Base-by-base conservation (phyloP, 2,329 filamentous ascomycete genomes). In the Calonectria henricotiae region DNA sequence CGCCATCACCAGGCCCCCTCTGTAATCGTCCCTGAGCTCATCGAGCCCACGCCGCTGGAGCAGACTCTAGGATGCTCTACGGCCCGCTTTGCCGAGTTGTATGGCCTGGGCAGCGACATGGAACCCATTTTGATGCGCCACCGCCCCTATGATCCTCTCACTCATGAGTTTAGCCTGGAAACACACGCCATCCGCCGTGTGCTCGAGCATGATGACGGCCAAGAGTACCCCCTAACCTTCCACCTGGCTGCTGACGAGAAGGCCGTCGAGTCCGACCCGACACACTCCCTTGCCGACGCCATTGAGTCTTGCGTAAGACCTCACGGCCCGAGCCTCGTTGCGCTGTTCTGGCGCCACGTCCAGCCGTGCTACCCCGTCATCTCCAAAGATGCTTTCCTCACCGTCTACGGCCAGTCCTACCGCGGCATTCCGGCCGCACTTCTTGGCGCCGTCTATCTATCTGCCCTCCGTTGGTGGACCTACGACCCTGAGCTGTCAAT, bases 261-360 rank as follows among this genome's bases (percentile, higher is more conserved):
- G 64, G 79, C 79, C 20, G 64, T 79, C 25, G 77, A 78, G 11
- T 72, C 73, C 6, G 78, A 79, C 39, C 72, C 73, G 13, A 74
- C 71, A 11, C 70, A 75, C 64, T 51, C 69, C n/a, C 75, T 76
- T 23, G 75, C 74, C 1, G 77, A 83, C 68, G 85, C 86, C 41
- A 86, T 92, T 69, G 90, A 92, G 79, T 83, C 85, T 44, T 85
- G 89, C 66, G 87, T 92, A 23, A 84, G 85, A 27, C 87, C 89
- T 12, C 86, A 91, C 77, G 90, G 90, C 6, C 85, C 86, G 60
- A 85, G 86, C 46, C 82, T 93, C 62, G 85, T 92, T 68, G 87
- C 89, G 72, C 83, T 92, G 37, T 92, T 91, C 81, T 92, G 91
- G 79, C 80, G 85, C n/a, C 85, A 87, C 51, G 84, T 89, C 11